These are phyloP conservation scores for Isoetes taiwanensis DNA, from an alignment of 75 land plant species.

Conservation along the genomic window DNA sequence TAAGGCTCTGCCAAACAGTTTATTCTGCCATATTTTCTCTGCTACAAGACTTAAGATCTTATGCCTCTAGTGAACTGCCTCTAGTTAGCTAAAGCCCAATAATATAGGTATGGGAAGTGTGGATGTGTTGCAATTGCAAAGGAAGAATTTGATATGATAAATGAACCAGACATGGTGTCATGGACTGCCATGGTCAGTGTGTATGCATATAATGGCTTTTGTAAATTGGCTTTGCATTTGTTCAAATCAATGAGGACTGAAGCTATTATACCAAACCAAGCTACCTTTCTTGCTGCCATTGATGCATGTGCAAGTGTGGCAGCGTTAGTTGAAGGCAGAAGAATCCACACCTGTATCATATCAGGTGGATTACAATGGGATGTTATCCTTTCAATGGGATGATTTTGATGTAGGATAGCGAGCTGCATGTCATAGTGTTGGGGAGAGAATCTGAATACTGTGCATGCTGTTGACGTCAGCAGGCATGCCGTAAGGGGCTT, in stretches of 20 bases:
- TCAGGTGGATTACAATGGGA: not conserved
- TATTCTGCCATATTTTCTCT: no score
- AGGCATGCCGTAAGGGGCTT: no score
- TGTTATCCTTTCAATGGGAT: no score
- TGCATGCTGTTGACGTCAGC: no score
- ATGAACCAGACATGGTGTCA: not conserved
- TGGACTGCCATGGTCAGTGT: not conserved
- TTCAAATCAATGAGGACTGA: not conserved
- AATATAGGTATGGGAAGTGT: slow-evolving; percentile 9
- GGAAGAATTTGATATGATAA: not conserved
- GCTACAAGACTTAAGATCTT: no score
- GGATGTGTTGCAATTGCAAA: not conserved
- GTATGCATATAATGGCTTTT: not conserved
- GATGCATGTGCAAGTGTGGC: not conserved
- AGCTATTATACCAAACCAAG: not conserved
- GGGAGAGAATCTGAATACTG: no score
- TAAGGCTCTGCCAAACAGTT: no score
- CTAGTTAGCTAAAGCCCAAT: no score
- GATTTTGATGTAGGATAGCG: no score
- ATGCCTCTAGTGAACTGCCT: no score
- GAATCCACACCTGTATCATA: not conserved
- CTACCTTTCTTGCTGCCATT: not conserved
- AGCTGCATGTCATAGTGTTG: no score
- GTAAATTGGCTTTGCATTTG: not conserved
- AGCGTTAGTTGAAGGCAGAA: not conserved